Evolutionary conservation across 164 flowering plant genomes (phyloP).

Genomic region (Stephania yunnanensis): DNA sequence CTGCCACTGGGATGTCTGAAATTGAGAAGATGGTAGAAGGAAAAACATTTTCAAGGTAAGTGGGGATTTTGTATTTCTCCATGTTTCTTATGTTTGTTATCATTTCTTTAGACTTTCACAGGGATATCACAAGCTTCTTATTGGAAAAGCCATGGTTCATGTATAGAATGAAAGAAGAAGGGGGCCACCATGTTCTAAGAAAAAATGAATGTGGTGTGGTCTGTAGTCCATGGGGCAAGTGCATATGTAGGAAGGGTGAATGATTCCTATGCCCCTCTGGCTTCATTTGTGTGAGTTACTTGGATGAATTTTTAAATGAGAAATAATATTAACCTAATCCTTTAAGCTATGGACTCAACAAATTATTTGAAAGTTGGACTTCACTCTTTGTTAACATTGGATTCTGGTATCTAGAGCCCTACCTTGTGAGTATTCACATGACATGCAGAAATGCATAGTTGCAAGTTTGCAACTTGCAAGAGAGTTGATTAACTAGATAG

Average conservation of each 20-base stretch:
- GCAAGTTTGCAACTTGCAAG: background rate
- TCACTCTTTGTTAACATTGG: background rate
- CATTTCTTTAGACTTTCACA: background rate
- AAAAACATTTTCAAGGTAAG: conserved; percentile 59
- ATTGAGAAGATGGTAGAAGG: conserved; percentile 64
- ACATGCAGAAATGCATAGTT: background rate
- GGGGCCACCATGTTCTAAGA: background rate
- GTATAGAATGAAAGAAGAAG: background rate
- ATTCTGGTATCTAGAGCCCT: background rate
- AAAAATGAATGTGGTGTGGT: background rate
- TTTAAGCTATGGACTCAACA: background rate
- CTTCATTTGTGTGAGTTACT: background rate
- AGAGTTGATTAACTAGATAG: background rate
- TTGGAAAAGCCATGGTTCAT: background rate
- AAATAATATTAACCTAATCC: background rate
- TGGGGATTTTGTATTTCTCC: background rate
- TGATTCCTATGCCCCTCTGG: background rate
- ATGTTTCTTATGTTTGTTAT: background rate
- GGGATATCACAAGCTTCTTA: background rate
- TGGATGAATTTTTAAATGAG: background rate
- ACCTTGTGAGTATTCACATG: background rate
- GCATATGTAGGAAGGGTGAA: background rate
- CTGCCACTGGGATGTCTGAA: conserved; percentile 34
- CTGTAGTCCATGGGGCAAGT: background rate
- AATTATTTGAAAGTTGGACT: background rate